Evolutionary conservation across 441 rosid genomes (phyloP).

Genomic region (Brassica balearica): DNA sequence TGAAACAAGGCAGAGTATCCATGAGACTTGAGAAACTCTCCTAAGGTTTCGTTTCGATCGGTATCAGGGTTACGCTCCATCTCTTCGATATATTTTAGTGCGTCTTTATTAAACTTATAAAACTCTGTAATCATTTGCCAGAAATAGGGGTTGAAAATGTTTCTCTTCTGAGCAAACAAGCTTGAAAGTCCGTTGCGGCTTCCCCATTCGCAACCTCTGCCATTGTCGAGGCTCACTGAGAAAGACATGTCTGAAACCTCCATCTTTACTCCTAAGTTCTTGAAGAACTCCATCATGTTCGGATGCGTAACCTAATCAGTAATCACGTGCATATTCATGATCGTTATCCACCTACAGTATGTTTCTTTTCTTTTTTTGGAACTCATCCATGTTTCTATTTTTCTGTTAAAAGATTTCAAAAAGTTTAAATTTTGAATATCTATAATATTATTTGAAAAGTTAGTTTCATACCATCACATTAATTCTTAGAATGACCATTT

Average conservation of each 20-base stretch:
- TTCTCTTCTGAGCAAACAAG: conserved; percentile 74
- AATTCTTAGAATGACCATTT: no score
- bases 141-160: conserved; percentile 64
- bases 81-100: conserved; percentile 60
- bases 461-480: no score
- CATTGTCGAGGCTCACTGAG: conserved; percentile 74
- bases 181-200: conserved; percentile 69
- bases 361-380: no score
- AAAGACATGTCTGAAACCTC: conserved; percentile 83
- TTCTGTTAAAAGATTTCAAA: no score
- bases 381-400: no score
- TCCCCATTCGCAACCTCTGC: conserved; percentile 86
- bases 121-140: conserved; percentile 79
- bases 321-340: conserved; percentile 18
- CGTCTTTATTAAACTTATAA: conserved; percentile 67
- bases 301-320: conserved; percentile 66
- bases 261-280: conserved; percentile 75
- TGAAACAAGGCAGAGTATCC: conserved; percentile 80
- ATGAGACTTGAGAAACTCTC: conserved; percentile 56
- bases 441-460: no score
- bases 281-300: conserved; percentile 77
- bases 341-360: neutral
- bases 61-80: conserved; percentile 65
- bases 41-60: conserved; percentile 66
- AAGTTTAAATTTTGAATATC: no score